Evolutionary conservation across 306 rosid species (phyloP).

Genomic region (Cucurbita ficifolia): DNA sequence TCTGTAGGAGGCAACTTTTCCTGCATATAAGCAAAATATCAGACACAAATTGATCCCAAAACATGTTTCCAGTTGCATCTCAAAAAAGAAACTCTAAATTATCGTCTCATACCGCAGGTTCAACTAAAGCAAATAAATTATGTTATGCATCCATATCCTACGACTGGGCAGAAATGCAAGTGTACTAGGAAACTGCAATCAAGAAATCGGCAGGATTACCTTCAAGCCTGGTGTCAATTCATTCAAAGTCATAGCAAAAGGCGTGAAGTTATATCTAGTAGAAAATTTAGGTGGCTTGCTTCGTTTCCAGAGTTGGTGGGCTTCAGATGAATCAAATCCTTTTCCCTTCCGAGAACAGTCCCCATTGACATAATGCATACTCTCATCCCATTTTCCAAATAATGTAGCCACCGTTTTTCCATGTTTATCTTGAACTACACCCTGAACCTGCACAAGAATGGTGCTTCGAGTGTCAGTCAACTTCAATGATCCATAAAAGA

Average conservation of each 20-base stretch:
- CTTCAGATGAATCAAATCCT: slow-evolving; percentile 69
- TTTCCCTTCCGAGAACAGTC: slow-evolving; percentile 72
- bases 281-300: slow-evolving; percentile 67
- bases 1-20: slow-evolving; percentile 97
- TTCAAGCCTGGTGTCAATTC: slow-evolving; percentile 83
- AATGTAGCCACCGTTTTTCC: slow-evolving; percentile 82
- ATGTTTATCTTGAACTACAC: slow-evolving; percentile 62
- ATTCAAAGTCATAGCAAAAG: slow-evolving; percentile 87
- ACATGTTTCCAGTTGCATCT: neutral
- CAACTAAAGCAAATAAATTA: neutral
- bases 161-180: neutral
- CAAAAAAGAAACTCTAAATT: neutral
- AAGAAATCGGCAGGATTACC: slow-evolving; percentile 33
- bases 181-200: neutral
- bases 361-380: slow-evolving; percentile 75
- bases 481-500: neutral
- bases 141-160: neutral
- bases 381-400: slow-evolving; percentile 98
- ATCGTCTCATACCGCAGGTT: neutral
- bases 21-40: slow-evolving; percentile 18
- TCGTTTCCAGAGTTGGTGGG: slow-evolving; percentile 75
- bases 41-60: neutral
- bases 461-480: neutral
- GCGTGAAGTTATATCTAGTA: slow-evolving; percentile 88
- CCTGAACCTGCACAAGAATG: slow-evolving; percentile 51